Base-by-base conservation (phyloP, 495 filamentous ascomycete genomes). In the Podospora pseudocomata region DNA sequence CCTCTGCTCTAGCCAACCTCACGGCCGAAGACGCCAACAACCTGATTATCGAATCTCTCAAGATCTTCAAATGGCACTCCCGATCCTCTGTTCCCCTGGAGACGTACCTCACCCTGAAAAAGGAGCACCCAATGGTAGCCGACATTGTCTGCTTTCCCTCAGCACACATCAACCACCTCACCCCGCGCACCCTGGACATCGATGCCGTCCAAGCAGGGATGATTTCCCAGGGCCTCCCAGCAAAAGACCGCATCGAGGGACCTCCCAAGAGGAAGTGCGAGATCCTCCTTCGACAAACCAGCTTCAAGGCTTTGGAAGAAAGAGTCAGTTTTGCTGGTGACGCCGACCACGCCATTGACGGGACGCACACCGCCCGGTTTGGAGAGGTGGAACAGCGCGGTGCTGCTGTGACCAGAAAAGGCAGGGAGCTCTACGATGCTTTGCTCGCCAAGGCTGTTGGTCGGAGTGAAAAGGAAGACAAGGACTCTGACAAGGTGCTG, bases 141-240 rank as follows among this genome's bases (percentile, higher is more conserved):
- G 81, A 82, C 49, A 74, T 81, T 30, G 80, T 78, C 49, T 81
- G 75, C 54, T 82, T 82, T 28, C 76, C 72, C 5, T 77, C 65
- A 32, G 74, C 77, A 9, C 81, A 82, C 71, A 80, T 83, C 59
- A 83, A 83, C 64, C 81, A 83, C 61, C 73, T 83, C 19, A 82
- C 80, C 2, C 81, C 81, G 1, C 77, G 81, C 4, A 80, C 80
- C 3, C 70, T 83, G 20, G 80, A 83, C 65, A 83, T 83, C 64
- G 75, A 79, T 53, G 68, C 76, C 2, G 80, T 78, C 1, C 79
- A 81, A 63, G 58, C 62, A 11, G 60, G 70, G 49, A 83, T 82
- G 80, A 60, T 72, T 0, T 63, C 71, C 0, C 65, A 65, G 6
- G 78, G 77, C 0, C 75, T 82, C 68, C 74, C 77, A 2, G 78